Evolutionary conservation across 768 basidiomycete genomes (phyloP).

Genomic region (Mycena chlorophos): DNA sequence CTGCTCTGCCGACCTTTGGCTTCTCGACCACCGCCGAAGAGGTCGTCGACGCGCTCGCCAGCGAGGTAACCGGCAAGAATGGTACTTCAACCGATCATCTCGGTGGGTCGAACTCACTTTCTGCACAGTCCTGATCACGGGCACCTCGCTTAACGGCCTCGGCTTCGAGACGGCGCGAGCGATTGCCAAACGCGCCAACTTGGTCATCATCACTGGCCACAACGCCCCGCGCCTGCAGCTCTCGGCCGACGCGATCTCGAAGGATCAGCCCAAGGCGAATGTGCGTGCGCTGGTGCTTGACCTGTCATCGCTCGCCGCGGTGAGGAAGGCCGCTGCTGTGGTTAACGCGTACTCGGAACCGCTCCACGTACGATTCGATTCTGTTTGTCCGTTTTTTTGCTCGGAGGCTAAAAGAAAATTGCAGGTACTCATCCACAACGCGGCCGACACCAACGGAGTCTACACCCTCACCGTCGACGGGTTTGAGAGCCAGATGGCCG

Average conservation of each 20-base stretch:
- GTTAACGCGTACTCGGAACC: conserved; percentile 9
- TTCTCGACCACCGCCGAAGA: not conserved
- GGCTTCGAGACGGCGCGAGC: not conserved
- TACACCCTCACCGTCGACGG: conserved; percentile 4
- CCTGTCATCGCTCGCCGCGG: conserved; percentile 3
- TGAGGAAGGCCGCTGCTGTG: conserved; percentile 7
- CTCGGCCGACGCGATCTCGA: not conserved
- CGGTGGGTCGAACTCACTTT: not conserved
- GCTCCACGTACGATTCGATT: conserved; percentile 2
- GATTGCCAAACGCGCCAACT: conserved; percentile 2
- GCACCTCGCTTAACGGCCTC: not conserved
- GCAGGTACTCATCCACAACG: conserved; percentile 13
- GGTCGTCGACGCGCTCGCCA: not conserved
- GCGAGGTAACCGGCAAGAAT: not conserved
- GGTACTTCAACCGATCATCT: not conserved
- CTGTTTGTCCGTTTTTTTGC: not conserved
- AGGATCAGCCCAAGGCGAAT: not conserved
- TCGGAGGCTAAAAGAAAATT: not conserved
- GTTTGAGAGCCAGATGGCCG: conserved; percentile 4
- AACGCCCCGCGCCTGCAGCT: not conserved
- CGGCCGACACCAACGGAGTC: not conserved
- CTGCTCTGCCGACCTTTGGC: not conserved
- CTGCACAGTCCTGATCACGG: conserved; percentile 8
- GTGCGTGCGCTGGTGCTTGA: conserved; percentile 5
- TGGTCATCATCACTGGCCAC: conserved; percentile 8